Evolutionary conservation across 495 filamentous ascomycete species (phyloP), one percentile per base, ranked within the genome.

Genomic region (Penicillium manginii): DNA sequence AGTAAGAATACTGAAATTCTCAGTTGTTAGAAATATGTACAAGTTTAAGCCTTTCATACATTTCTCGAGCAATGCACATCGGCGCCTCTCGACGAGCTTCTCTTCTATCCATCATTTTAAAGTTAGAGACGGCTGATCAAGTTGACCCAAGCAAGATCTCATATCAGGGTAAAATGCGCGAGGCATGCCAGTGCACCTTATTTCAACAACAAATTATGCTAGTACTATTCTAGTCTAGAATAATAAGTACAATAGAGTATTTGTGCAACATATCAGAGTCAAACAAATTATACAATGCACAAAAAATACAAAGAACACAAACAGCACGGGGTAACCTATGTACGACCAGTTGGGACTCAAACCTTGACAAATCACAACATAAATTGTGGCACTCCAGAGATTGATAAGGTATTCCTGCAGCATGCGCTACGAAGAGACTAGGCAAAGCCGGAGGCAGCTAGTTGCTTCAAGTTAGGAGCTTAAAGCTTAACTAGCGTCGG

Each of bases 331-430:
- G 11, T 26, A 47, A 47, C 45, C 21, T 47, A 47, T 47, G 22
- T 47, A n/a, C 45, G 11, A 31, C 49, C 23, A 35, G 49, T 11
- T n/a, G 23, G 10, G 4, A 14, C 10, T 11, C 26, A 47, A 47
- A 37, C 11, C 12, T 19, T 32, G 29, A 46, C 45, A 47, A 47
- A 47, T 23, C 21, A 11, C 18, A 47, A 47, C 45, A 47, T 19
- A 47, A 47, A 47, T 47, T 15, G n/a, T 23, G 3, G 9, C 2
- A 32, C 8, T 33, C 52, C 42, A 10, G 39, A 63, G 61, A 59
- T 59, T 63, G 57, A 63, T 60, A 63, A 59, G 56, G 59, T 57
- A 52, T 9, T 3, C 22, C 42, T 48, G 51, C 52, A 42, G 46
- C 42, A 42, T 26, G 50, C 54, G 40, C 23, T 46, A 58, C 21